phyloP scores from a whole-genome alignment of 345 rosid genomes.

The Orychophragmus violaceus region DNA sequence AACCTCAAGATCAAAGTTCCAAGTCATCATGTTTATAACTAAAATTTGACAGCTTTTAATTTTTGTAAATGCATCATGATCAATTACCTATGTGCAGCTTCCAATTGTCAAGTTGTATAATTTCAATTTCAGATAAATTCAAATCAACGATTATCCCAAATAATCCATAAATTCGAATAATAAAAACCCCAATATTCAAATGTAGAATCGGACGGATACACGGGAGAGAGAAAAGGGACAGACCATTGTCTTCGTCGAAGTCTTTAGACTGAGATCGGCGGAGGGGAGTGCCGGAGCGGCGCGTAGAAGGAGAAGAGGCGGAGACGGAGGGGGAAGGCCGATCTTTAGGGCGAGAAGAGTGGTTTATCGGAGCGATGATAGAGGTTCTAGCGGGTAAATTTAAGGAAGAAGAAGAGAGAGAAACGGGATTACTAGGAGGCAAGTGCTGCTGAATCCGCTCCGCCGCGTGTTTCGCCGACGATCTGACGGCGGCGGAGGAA shows the following conservation, averaged over 20 bases:
- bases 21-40: background rate
- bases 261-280: slow-evolving; percentile 46
- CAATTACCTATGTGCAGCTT: too few relatives aligned
- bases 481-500: slow-evolving; percentile 27
- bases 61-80: background rate
- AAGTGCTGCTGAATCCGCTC: slow-evolving; percentile 35
- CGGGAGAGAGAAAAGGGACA: background rate
- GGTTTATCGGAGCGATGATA: slow-evolving; percentile 20
- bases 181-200: background rate
- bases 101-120: background rate
- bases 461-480: slow-evolving; percentile 35
- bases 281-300: slow-evolving; percentile 60
- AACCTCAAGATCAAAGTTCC: too few relatives aligned
- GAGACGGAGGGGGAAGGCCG: slow-evolving; percentile 34
- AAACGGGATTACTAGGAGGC: slow-evolving; percentile 21
- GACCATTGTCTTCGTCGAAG: slow-evolving; percentile 52
- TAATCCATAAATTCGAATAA: background rate
- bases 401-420: slow-evolving; percentile 33
- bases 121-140: background rate
- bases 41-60: background rate
- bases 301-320: slow-evolving; percentile 22
- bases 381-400: slow-evolving; percentile 34
- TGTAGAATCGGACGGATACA: background rate
- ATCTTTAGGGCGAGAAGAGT: slow-evolving; percentile 41
- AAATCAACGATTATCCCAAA: background rate